Conservation (phyloP, 2,329 filamentous ascomycete species). For the Arthrobotrys musiformis region DNA sequence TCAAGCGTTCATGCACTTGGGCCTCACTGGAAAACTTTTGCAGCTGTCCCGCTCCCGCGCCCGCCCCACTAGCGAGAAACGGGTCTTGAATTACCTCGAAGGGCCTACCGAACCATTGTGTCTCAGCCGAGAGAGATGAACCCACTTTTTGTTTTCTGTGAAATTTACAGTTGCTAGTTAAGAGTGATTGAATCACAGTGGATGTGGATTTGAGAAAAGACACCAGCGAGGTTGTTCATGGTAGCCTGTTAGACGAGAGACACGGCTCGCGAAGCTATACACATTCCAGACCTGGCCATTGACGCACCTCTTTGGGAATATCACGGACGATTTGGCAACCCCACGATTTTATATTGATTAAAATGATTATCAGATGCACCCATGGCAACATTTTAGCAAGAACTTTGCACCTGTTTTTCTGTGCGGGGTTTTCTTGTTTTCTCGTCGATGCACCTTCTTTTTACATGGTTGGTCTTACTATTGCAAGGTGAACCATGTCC, state of each 20-base stretch:
- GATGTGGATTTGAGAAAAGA: slow-evolving; percentile 2
- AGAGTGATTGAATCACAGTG: neutral
- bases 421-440: slow-evolving; percentile 40
- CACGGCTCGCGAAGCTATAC: slow-evolving; percentile 2
- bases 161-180: slow-evolving; percentile 10
- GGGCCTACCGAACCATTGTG: neutral
- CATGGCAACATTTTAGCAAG: slow-evolving; percentile 10
- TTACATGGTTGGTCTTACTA: slow-evolving; percentile 14
- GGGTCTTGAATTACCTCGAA: neutral
- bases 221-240: neutral
- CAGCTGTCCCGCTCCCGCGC: slow-evolving; percentile 44
- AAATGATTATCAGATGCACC: slow-evolving; percentile 34
- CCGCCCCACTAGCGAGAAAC: slow-evolving; percentile 35
- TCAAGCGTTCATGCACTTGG: slow-evolving; percentile 8
- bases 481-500: slow-evolving; percentile 23
- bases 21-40: slow-evolving; percentile 7
- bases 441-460: slow-evolving; percentile 33
- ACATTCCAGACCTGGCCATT: slow-evolving; percentile 37
- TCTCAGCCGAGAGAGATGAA: slow-evolving; percentile 9
- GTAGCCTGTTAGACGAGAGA: slow-evolving; percentile 19
- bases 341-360: slow-evolving; percentile 48
- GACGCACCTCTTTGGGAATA: slow-evolving; percentile 28
- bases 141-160: neutral
- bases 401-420: neutral
- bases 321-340: slow-evolving; percentile 24